Percentiles rank a stretch among this genome's conserved stretches.
phyloP scores from a whole-genome alignment of 306 rosid genomes.

The Potentilla sterilis region DNA sequence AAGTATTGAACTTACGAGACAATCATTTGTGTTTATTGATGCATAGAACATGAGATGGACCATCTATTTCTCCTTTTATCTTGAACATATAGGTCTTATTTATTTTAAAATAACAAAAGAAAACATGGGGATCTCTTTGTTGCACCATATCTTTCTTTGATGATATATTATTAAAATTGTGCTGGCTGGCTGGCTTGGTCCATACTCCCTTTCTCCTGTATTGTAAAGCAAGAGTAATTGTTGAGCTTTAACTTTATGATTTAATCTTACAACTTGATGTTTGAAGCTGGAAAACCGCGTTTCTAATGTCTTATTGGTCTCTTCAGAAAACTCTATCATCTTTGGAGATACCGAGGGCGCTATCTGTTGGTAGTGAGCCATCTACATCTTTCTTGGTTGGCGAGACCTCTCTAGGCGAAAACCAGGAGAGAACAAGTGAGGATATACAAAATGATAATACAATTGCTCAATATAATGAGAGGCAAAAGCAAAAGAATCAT shows the following conservation, averaged over 20 bases:
- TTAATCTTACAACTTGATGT: background rate
- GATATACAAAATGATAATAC: constrained; percentile 42
- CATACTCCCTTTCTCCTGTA: background rate
- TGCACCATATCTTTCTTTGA: constrained; percentile 7
- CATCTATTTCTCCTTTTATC: background rate
- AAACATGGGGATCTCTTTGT: background rate
- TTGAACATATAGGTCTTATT: background rate
- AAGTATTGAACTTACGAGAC: background rate
- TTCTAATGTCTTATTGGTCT: constrained; percentile 38
- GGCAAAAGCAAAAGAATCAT: constrained; percentile 57
- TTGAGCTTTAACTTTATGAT: no score
- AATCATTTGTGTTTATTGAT: background rate
- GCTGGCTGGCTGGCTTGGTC: background rate
- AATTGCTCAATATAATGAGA: constrained; percentile 51
- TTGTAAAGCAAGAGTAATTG: background rate
- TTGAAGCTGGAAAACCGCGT: constrained; percentile 18
- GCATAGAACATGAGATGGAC: background rate
- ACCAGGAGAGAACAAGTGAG: constrained; percentile 44
- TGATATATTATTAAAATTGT: background rate
- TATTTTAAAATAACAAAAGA: background rate
- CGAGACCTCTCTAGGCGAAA: constrained; percentile 47
- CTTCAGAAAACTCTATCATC: constrained; percentile 88
- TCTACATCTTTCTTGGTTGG: constrained; percentile 43
- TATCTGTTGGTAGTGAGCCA: constrained; percentile 57
- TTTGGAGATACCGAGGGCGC: constrained; percentile 88